phyloP scores from a whole-genome alignment of 2,329 filamentous ascomycete species.

The Orbilia blumenaviensis region DNA sequence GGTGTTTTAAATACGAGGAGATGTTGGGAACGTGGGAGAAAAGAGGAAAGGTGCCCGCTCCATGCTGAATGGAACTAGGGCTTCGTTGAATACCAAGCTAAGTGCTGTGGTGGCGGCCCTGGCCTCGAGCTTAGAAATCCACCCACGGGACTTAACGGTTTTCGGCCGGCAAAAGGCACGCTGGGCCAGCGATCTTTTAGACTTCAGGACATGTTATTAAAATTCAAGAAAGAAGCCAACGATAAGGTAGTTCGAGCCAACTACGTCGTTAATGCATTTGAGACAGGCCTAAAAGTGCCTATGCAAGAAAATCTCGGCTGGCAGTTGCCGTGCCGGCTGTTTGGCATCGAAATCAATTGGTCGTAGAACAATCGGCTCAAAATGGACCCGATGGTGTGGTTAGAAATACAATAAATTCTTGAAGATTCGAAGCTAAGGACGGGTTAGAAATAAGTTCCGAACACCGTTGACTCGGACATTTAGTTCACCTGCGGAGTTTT shows the following conservation, averaged over 20 bases:
- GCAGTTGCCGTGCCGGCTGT: background rate
- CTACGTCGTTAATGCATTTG: slow-evolving; percentile 19
- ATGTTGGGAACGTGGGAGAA: background rate
- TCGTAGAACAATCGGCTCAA: slow-evolving; percentile 12
- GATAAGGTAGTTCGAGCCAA: background rate
- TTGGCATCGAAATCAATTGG: slow-evolving; percentile 13
- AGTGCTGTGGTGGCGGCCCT: no score
- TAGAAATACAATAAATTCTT: background rate
- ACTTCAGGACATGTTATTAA: no score
- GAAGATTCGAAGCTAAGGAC: background rate
- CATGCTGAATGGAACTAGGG: background rate
- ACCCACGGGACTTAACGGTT: slow-evolving; percentile 22
- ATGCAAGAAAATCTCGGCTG: slow-evolving; percentile 1
- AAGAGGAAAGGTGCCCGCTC: background rate
- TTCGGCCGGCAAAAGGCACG: slow-evolving; percentile 47
- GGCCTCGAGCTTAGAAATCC: slow-evolving; percentile 51
- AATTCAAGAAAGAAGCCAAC: no score
- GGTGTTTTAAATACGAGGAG: background rate
- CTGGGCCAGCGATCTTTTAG: background rate
- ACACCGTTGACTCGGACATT: background rate
- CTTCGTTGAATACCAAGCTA: background rate
- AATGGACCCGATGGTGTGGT: slow-evolving; percentile 26
- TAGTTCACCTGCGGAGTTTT: background rate
- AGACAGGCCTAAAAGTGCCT: background rate
- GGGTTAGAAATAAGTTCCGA: slow-evolving; percentile 16